Base-by-base conservation (phyloP, 179 eudicot genomes). In the Silene noctiflora region DNA sequence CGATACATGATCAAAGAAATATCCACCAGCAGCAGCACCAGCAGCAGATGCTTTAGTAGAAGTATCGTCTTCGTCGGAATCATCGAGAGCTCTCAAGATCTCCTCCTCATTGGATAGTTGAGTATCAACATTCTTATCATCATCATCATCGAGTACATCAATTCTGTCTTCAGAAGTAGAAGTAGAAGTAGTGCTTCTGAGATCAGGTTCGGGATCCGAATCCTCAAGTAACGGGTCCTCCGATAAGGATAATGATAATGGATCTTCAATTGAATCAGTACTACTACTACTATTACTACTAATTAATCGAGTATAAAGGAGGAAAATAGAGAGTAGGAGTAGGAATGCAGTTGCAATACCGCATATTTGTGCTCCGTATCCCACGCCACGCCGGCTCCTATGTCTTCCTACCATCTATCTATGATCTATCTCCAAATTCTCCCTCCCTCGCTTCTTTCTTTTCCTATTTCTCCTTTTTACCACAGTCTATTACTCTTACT, bases 271-370 rank as follows among this genome's bases (percentile, higher is more conserved):
- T 72, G 75, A 25, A 69, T 80, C 81, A 63, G 71, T 59, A 73
- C 77, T 74, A 75, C 83, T 71, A 72, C 79, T 81, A n/a, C n/a
- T n/a, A n/a, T n/a, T 59, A 73, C 77, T 74, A 75, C 83, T 71
- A 72, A 78, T 81, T 66, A 88, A 87, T 77, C 89, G 88, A 75
- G 71, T 83, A 81, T 89, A 64, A 71, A 88, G 90, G 59, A 89
- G 86, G 27, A 85, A 79, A 71, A 91, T 87, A 35, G 91, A 87
- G 73, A 89, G 74, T 76, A 89, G 90, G 80, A 89, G 93, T 77
- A 91, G 90, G 55, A 91, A 39, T 56, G 88, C 88, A 20, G 91
- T 80, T 51, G 86, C 25, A 12, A 88, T 6, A 72, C 90, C 88
- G 82, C 89, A 89, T 27, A 85, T 7, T 31, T 82, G 88, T 17